Conservation (phyloP, 257 asterid species). For the Nicotiana noctiflora region DNA sequence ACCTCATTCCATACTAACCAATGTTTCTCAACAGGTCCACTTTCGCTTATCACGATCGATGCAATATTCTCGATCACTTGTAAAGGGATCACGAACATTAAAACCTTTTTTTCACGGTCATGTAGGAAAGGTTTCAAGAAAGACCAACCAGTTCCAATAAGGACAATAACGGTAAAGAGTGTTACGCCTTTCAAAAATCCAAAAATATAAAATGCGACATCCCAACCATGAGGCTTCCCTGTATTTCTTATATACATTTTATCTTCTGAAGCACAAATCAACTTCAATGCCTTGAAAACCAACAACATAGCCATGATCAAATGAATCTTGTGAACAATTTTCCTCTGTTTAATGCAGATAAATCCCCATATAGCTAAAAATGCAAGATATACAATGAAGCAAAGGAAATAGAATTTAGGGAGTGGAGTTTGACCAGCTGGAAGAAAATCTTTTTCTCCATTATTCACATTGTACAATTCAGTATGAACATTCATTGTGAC, state of each 20-base stretch:
- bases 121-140: slow-evolving; percentile 33
- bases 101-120: slow-evolving; percentile 25
- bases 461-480: slow-evolving; percentile 20
- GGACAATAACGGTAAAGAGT: slow-evolving; percentile 28
- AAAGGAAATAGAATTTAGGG: slow-evolving; percentile 18
- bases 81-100: slow-evolving; percentile 30
- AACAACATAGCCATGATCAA: slow-evolving; percentile 24
- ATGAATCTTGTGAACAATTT: slow-evolving; percentile 25
- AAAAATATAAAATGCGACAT: slow-evolving; percentile 27
- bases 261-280: slow-evolving; percentile 32
- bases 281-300: slow-evolving; percentile 26
- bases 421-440: slow-evolving; percentile 23
- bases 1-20: slow-evolving; percentile 31
- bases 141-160: slow-evolving; percentile 41
- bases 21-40: slow-evolving; percentile 25
- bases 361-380: slow-evolving; percentile 18
- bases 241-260: slow-evolving; percentile 25
- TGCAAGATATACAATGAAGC: slow-evolving; percentile 7
- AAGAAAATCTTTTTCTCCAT: slow-evolving; percentile 22
- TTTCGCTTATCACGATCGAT: slow-evolving; percentile 24
- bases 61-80: slow-evolving; percentile 30
- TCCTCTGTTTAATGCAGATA: slow-evolving; percentile 11
- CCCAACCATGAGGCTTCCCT: slow-evolving; percentile 41
- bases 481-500: slow-evolving; percentile 27
- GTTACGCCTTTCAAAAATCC: slow-evolving; percentile 24